phyloP scores from a whole-genome alignment of 345 rosid species.

The Acer campestre region DNA sequence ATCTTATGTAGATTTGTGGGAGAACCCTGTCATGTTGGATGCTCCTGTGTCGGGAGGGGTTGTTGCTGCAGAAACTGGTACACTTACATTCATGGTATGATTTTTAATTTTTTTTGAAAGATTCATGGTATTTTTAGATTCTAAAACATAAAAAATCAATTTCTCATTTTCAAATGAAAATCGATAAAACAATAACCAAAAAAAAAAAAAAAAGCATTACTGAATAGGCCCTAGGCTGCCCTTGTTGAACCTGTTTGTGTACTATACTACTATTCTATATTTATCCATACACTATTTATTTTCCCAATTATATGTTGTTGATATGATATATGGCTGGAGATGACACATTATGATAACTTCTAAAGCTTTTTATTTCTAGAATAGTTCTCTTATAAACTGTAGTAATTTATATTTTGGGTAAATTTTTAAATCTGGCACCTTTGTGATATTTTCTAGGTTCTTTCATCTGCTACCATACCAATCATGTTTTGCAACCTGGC shows the following conservation, averaged over 20 bases:
- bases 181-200: no score
- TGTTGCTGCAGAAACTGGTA: conserved; percentile 86
- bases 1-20: conserved; percentile 51
- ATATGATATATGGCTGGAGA: background rate
- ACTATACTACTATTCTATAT: background rate
- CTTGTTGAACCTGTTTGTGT: background rate
- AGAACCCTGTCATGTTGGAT: conserved; percentile 84
- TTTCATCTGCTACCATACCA: background rate
- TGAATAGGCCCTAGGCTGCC: background rate
- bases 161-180: no score
- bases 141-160: no score
- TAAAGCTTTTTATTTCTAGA: background rate
- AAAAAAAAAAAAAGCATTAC: no score
- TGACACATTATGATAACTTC: background rate
- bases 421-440: background rate
- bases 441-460: background rate
- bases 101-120: background rate
- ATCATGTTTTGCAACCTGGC: background rate
- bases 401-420: background rate
- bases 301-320: background rate
- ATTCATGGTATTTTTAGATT: no score
- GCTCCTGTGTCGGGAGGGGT: conserved; percentile 99
- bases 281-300: background rate
- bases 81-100: conserved; percentile 89
- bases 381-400: background rate